Evolutionary conservation across 768 basidiomycete genomes (phyloP), one percentile per base, ranked within the genome.

Genomic region (Clathrus columnatus): DNA sequence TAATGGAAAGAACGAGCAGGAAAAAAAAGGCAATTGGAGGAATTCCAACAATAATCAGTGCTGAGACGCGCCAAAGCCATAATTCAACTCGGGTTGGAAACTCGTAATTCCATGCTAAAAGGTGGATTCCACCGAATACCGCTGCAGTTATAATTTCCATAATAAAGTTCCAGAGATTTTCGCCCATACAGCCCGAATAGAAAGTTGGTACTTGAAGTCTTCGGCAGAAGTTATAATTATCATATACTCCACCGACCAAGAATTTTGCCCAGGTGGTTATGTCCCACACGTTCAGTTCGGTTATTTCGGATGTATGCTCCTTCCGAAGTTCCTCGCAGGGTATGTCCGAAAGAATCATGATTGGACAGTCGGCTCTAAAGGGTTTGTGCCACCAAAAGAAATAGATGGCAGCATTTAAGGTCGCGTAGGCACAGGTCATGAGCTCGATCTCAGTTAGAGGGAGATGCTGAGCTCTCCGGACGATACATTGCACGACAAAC

Each of bases 121-220:
- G n/a, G n/a, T n/a, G n/a, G n/a, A n/a, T n/a, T n/a, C n/a, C n/a
- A n/a, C n/a, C n/a, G n/a, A n/a, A n/a, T 63, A 64, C 23, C 49
- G 16, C 70, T 70, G n/a, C n/a, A n/a, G n/a, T n/a, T n/a, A 69
- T 8, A 61, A 66, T 26, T 68, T 52, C 45, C 61, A 66, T 47
- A 67, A 68, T 11, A 64, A 57, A 5, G 32, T 60, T 1, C 67
- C 63, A 28, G 69, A 69, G n/a, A 62, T 50, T 4, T 51, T 50
- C 5, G 42, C 57, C 7, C 61, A 44, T 16, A 58, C 21, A 51
- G 0, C 30, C 27, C 50, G 10, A 21, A 14, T 43, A 16, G 46
- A 10, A 16, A 27, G 50, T 10, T n/a, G 14, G 46, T 16, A 51
- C 20, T 20, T 42, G 41, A 20, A 11, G 41, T 42, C 20, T 42